Conservation (phyloP, 1,284 basidiomycete species). For the Puccinia coronata region DNA sequence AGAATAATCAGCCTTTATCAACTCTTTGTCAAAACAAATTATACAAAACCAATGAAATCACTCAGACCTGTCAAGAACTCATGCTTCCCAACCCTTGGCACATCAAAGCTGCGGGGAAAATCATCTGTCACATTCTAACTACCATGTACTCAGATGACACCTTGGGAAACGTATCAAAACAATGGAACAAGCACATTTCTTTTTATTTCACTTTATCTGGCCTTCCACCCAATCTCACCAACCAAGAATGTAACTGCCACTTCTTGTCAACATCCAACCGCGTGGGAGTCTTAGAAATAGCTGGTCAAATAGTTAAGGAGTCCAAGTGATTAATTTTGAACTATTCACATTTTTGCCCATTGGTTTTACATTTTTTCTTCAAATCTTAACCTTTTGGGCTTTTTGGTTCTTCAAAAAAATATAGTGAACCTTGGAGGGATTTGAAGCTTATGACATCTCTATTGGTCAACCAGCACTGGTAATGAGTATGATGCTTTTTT, state of each 20-base stretch:
- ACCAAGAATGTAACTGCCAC: slow-evolving; percentile 25
- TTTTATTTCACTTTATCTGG: slow-evolving; percentile 1
- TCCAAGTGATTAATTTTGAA: background rate
- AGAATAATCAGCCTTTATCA: background rate
- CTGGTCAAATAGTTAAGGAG: background rate
- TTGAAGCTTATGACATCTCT: slow-evolving; percentile 1
- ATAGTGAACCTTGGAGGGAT: background rate
- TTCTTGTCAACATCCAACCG: slow-evolving; percentile 23
- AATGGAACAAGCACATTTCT: too few relatives aligned
- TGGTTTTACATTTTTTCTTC: background rate
- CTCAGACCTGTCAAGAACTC: background rate
- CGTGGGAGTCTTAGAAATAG: slow-evolving; percentile 5
- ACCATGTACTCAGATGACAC: slow-evolving; percentile 4
- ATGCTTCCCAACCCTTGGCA: background rate
- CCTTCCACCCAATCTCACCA: background rate
- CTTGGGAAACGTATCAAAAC: background rate
- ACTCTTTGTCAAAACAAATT: background rate
- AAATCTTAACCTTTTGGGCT: background rate
- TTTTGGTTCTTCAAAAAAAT: background rate
- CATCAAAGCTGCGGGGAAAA: background rate
- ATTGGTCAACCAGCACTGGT: slow-evolving; percentile 8
- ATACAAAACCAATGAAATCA: background rate
- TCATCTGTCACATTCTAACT: background rate
- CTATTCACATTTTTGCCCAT: background rate
- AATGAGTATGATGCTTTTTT: slow-evolving; percentile 24